Conservation (phyloP, 345 rosid genomes). For the Turnera subulata region DNA sequence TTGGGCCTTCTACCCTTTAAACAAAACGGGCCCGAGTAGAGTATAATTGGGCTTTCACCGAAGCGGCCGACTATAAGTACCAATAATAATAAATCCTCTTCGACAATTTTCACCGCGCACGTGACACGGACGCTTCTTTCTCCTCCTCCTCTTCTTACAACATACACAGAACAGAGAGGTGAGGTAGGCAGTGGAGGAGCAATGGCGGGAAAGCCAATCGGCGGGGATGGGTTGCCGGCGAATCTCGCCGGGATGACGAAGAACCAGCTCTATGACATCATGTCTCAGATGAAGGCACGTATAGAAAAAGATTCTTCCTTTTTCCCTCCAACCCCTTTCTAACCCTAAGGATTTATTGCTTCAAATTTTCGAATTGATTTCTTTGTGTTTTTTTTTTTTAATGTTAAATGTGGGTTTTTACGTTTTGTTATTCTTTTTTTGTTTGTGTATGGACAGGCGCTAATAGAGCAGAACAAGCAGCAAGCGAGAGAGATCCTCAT, state of each 20-base stretch:
- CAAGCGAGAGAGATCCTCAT: conserved; percentile 84
- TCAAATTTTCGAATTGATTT: not conserved
- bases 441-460: conserved; percentile 31
- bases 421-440: not conserved
- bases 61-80: too few relatives aligned
- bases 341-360: not conserved
- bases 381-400: not conserved
- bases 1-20: too few relatives aligned
- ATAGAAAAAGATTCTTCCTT: not conserved
- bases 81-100: too few relatives aligned
- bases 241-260: conserved; percentile 89
- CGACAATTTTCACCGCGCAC: too few relatives aligned
- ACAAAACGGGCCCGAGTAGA: too few relatives aligned
- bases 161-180: not conserved
- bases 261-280: conserved; percentile 87
- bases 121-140: too few relatives aligned
- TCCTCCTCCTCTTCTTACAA: too few relatives aligned
- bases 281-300: conserved; percentile 84
- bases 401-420: not conserved
- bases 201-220: conserved; percentile 70
- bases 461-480: conserved; percentile 85
- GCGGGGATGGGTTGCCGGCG: conserved; percentile 65
- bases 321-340: not conserved
- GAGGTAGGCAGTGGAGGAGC: not conserved
- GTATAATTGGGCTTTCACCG: too few relatives aligned